phyloP scores from a whole-genome alignment of 176 grass and related monocot genomes.

The Carex littledalei region DNA sequence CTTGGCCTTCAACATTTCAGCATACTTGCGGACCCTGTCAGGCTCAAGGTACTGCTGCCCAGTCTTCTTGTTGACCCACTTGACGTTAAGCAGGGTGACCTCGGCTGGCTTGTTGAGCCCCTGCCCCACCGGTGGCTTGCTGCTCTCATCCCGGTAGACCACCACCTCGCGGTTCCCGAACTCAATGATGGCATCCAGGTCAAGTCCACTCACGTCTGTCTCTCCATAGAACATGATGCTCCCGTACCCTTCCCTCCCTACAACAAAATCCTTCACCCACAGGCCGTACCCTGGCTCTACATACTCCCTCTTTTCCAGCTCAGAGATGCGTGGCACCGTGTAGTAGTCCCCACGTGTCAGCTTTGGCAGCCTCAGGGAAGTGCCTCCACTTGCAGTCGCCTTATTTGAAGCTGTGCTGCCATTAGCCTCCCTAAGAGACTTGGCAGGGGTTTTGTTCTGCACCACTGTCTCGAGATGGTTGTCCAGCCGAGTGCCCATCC shows the following conservation, averaged over 20 bases:
- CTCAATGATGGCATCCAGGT: conserved; percentile 62
- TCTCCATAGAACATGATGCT: conserved; percentile 74
- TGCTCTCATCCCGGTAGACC: conserved; percentile 69
- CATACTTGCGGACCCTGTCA: conserved; percentile 54
- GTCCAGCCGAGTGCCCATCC: not conserved
- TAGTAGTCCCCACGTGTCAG: conserved; percentile 64
- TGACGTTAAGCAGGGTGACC: conserved; percentile 81
- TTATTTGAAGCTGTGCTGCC: not conserved
- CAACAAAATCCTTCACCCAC: conserved; percentile 58
- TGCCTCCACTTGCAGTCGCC: too few relatives aligned
- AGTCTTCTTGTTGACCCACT: conserved; percentile 71
- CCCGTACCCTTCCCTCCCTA: conserved; percentile 63
- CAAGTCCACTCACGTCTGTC: conserved; percentile 63
- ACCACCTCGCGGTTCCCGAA: conserved; percentile 85
- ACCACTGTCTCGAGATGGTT: not conserved
- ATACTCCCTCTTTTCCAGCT: conserved; percentile 76
- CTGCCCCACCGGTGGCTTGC: conserved; percentile 71
- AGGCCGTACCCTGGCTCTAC: conserved; percentile 60
- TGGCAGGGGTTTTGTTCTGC: not conserved
- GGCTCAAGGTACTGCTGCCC: conserved; percentile 37
- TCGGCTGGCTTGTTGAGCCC: conserved; percentile 75
- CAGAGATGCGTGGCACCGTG: conserved; percentile 54
- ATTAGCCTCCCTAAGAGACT: not conserved
- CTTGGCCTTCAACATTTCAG: conserved; percentile 58
- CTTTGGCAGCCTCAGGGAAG: conserved; percentile 53